Conservation (phyloP, 73 alveolate species). For the Paramecium caudatum region DNA sequence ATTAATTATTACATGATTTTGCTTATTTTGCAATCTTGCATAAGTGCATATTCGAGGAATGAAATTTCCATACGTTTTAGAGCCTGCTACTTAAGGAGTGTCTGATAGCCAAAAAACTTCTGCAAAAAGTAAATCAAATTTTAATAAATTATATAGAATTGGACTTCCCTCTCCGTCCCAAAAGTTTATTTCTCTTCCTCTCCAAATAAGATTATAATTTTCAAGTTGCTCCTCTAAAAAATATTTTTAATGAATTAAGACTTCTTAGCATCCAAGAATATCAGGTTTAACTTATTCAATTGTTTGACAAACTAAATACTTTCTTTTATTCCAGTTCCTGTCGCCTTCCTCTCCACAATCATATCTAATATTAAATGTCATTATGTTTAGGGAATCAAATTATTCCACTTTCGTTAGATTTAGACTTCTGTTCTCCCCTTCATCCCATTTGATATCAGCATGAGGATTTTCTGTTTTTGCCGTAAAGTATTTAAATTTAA, state of each 20-base stretch:
- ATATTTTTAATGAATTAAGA: too few relatives aligned
- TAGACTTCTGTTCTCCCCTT: background rate
- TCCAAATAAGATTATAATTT: background rate
- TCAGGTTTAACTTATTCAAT: background rate
- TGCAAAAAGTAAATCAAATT: background rate
- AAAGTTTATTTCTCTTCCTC: background rate
- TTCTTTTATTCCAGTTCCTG: background rate
- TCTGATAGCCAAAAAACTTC: slow-evolving; percentile 22
- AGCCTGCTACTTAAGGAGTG: background rate
- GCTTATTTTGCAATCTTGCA: background rate
- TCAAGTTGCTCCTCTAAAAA: background rate
- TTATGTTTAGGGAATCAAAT: background rate
- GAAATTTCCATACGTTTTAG: background rate
- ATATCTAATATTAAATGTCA: slow-evolving; percentile 25
- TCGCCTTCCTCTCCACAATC: slow-evolving; percentile 1
- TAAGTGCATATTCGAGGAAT: slow-evolving; percentile 9
- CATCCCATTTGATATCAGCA: background rate
- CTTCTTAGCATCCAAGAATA: background rate
- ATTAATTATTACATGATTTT: background rate
- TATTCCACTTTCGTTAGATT: background rate
- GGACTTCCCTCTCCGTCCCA: slow-evolving; percentile 28
- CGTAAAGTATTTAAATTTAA: slow-evolving; percentile 6
- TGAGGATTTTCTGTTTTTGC: background rate
- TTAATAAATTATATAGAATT: background rate
- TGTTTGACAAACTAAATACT: background rate